These are phyloP conservation scores for Amylostereum areolatum DNA, from an alignment of 1,284 basidiomycete species.

Conservation along the genomic window DNA sequence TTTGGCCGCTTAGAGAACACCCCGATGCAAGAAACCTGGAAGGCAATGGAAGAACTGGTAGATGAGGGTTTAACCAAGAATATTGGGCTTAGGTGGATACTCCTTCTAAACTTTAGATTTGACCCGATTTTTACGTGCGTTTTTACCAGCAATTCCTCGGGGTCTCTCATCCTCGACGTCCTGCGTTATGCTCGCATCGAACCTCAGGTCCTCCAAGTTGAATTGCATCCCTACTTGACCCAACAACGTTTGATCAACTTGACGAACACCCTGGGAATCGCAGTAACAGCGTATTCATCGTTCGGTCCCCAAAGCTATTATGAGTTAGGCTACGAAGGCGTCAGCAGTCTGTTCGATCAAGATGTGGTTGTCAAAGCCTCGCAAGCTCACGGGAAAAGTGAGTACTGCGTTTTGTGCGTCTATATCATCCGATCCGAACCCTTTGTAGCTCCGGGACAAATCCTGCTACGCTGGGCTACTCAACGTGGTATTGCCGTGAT, in stretches of 20 bases:
- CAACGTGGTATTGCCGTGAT: conserved; percentile 75
- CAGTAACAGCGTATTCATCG: conserved; percentile 77
- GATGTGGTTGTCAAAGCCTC: conserved; percentile 43
- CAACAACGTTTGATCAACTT: conserved; percentile 61
- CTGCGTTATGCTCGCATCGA: conserved; percentile 66
- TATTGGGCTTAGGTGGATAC: conserved; percentile 59
- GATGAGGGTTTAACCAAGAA: conserved; percentile 66
- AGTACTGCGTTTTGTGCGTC: conserved; percentile 15
- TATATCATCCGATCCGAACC: conserved; percentile 17
- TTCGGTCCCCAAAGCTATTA: conserved; percentile 67
- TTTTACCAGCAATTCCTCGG: conserved; percentile 54
- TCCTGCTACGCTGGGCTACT: conserved; percentile 75
- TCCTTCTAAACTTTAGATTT: not conserved
- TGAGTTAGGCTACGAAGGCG: conserved; percentile 53
- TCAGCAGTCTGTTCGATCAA: conserved; percentile 48
- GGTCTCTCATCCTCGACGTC: conserved; percentile 58
- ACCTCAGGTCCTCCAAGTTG: conserved; percentile 71
- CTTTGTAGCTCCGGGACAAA: conserved; percentile 47
- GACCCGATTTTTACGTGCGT: not conserved
- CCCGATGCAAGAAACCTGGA: conserved; percentile 72
- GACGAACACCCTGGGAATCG: conserved; percentile 55
- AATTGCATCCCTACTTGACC: conserved; percentile 73
- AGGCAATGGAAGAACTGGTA: conserved; percentile 68
- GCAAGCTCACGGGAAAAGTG: conserved; percentile 48
- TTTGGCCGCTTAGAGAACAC: conserved; percentile 41